Conservation (phyloP, 2,329 filamentous ascomycete genomes). For the Claviceps fusiformis region DNA sequence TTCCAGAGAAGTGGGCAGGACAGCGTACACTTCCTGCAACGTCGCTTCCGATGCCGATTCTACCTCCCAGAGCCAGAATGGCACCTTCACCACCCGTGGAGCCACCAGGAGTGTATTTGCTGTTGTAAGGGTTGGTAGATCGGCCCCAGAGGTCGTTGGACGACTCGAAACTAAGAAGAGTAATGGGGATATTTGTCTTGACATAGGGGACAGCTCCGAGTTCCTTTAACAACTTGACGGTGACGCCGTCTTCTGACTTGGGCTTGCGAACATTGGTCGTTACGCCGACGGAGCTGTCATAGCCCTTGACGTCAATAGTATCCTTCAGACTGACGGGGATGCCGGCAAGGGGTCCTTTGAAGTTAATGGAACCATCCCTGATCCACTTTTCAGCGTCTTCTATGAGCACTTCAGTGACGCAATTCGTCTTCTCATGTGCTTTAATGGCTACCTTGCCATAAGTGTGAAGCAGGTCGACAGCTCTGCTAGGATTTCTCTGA, state of each 20-base stretch:
- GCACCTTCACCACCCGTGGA: slow-evolving; percentile 80
- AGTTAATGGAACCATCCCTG: slow-evolving; percentile 43
- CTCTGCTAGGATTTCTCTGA: slow-evolving; percentile 50
- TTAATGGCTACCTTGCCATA: slow-evolving; percentile 79
- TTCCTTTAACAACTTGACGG: slow-evolving; percentile 68
- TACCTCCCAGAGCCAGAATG: slow-evolving; percentile 65
- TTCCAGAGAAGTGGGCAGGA: slow-evolving; percentile 80
- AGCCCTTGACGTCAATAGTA: slow-evolving; percentile 65
- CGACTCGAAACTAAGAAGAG: slow-evolving; percentile 75
- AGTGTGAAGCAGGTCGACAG: slow-evolving; percentile 63
- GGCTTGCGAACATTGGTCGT: slow-evolving; percentile 59
- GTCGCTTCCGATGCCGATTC: slow-evolving; percentile 83
- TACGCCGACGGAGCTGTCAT: slow-evolving; percentile 72
- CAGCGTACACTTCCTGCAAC: slow-evolving; percentile 79
- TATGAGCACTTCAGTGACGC: slow-evolving; percentile 76
- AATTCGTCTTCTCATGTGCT: slow-evolving; percentile 80
- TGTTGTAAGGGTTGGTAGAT: slow-evolving; percentile 69
- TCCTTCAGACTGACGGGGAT: slow-evolving; percentile 81
- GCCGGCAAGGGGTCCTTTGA: slow-evolving; percentile 71
- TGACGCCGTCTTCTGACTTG: slow-evolving; percentile 50
- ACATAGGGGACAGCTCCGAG: slow-evolving; percentile 83
- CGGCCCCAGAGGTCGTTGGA: slow-evolving; percentile 69
- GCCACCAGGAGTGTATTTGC: slow-evolving; percentile 75
- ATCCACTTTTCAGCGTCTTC: slow-evolving; percentile 65
- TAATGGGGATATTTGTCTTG: slow-evolving; percentile 83